Base-by-base conservation (phyloP, 192 early-diverging fungal genomes). In the Backusella tuberculispora region DNA sequence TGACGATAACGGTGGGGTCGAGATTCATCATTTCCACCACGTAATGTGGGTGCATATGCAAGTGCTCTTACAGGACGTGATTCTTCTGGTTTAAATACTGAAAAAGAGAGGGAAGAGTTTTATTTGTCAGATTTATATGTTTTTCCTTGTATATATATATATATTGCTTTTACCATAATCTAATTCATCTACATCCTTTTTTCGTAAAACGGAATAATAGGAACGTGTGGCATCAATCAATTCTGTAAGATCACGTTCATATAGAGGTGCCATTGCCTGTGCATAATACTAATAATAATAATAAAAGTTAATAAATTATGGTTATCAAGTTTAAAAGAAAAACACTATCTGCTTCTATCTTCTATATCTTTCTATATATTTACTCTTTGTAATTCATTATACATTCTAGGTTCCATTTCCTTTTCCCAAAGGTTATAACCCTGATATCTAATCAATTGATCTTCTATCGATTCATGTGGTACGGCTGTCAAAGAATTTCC, bases 371-470 rank as follows among this genome's bases (percentile, higher is more conserved):
- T 34, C 0, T 34, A 34, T 26, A 75, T 53, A 60, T 26, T 46
- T 78, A 94, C 85, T 76, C 85, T 89, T 63, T 93, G 92, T 6
- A 93, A 74, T 70, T 95, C 93, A 66, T 87, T 87, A 77, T 92
- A 89, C 21, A 89, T 83, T 34, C 85, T 81, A 29, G 92, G 82
- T 44, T 93, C 91, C 77, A 93, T 87, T 65, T 93, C 89, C 70
- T 89, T 87, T 66, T 92, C 82, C 93, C 93, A 95, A 17, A 91
- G 69, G 43, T 88, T 85, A 44, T 93, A 78, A 2, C 90, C 90
- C 13, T 85, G 88, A 63, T 91, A 95, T 69, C 85, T 85, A 53
- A 89, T 83, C 65, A 93, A 78, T 42, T 82, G 77, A 67, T 90
- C 87, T 78, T 91, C 90, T 15, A 92, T 86, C 1, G 83, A 72